Base-by-base conservation (phyloP, 169 alveolate species). In the Plasmodium blacklocki region DNA sequence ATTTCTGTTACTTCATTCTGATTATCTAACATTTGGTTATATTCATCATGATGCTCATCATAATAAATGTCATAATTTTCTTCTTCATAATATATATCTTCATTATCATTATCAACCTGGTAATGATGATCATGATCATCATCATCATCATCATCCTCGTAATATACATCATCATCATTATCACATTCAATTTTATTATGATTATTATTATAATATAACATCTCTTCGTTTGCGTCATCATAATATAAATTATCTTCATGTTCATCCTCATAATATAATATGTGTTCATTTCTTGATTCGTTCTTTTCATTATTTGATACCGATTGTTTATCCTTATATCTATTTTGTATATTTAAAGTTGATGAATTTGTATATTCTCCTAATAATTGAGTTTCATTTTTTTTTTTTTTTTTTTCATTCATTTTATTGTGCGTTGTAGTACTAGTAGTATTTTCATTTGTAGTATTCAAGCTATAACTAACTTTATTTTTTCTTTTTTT, bases 401-500 rank as follows among this genome's bases (percentile, higher is more conserved):
- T 49, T 71, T 76, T 75, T 9, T n/a, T 56, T 49, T 76, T 59
- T 14, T 76, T 64, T 5, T 76, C 49, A 1, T n/a, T 29, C 23
- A 15, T 12, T 11, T 21, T 4, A 15, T 2, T n/a, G n/a, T 12
- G 18, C 2, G 12, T 26, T 26, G 39, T 26, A 26, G 5, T 26
- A 60, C 12, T 47, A n/a, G 59, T 73, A 50, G 56, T 52, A 32
- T 14, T 47, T 21, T 5, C 62, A 54, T 54, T 21, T 4, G 15
- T 14, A 15, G 5, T 39, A 39, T 39, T 39, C 9, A 39, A 39
- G 9, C 5, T 39, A 39, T 39, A 60, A 19, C 74, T 62, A 8
- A 32, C 45, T 73, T 74, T 76, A 2, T 9, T 8, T 49, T 76
- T 76, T 52, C 29, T 76, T 23, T 62, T 45, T 50, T 66, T 76